Base-by-base conservation (phyloP, 2,329 filamentous ascomycete genomes). In the Aspergillus candidus region DNA sequence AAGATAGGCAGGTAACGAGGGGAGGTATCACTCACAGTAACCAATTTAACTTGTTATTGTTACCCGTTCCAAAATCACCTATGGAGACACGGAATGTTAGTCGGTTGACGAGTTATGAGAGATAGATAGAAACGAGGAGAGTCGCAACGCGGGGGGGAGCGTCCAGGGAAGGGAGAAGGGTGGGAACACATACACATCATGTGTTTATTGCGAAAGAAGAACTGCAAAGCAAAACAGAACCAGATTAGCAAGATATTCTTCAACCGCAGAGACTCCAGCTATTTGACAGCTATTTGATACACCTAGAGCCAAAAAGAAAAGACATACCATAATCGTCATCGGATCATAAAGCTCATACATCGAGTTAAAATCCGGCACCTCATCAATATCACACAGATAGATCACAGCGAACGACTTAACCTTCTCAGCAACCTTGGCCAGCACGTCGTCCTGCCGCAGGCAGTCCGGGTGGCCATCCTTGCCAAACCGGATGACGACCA, bases 11-110 rank as follows among this genome's bases (percentile, higher is more conserved):
- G 3, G 22, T 5, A 27, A n/a, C n/a, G n/a, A n/a, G n/a, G n/a
- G n/a, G 2, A 27, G 22, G 6, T 3, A 27, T 27, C 22, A 27
- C 22, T 27, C 22, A 27, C 13, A 94, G 74, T 38, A 95, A 88
- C 84, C 88, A 95, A 65, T 96, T 96, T 56, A 96, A 75, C 69
- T 97, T 97, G 68, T 98, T 98, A 70, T 98, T 98, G 72, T 98
- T 95, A 53, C 93, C 93, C 2, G 93, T 98, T 37, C 91, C 91
- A 57, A 96, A 89, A 79, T 97, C 91, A 67, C 22, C 22, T 27
- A 6, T 27, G 2, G 22, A 27, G 22, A 10, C 18, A 6, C 18
- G 6, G 6, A 8, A 10, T 3, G 10, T 27, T 27, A 27, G 22
- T 10, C 7, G 22, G 22, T 27, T 27, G 22, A 10, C 6, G 22